These are phyloP conservation scores for Scedosporium dehoogii DNA, from an alignment of 2,329 filamentous ascomycete genomes.

Conservation along the genomic window DNA sequence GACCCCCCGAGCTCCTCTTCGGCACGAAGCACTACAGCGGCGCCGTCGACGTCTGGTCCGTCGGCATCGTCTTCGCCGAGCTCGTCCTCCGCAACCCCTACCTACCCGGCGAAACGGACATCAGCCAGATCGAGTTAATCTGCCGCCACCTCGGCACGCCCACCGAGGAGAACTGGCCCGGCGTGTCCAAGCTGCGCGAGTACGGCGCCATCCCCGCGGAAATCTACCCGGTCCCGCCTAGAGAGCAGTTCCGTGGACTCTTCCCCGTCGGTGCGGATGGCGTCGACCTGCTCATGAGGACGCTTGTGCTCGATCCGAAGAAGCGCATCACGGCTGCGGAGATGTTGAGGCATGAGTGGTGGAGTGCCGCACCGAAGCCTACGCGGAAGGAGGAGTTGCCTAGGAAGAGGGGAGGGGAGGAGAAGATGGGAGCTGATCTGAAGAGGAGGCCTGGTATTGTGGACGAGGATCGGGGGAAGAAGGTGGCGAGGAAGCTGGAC, in stretches of 20 bases:
- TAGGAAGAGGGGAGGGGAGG: conserved; percentile 59
- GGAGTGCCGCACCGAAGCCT: conserved; percentile 72
- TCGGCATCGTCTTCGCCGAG: conserved; percentile 88
- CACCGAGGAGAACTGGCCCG: conserved; percentile 91
- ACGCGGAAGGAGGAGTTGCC: conserved; percentile 76
- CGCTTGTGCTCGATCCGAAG: conserved; percentile 77
- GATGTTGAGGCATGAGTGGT: conserved; percentile 77
- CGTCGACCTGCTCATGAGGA: conserved; percentile 79
- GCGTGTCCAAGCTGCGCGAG: conserved; percentile 68
- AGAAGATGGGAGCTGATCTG: conserved; percentile 73
- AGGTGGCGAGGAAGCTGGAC: conserved; percentile 74
- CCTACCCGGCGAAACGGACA: conserved; percentile 72
- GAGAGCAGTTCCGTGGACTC: conserved; percentile 62
- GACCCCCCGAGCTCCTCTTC: conserved; percentile 87
- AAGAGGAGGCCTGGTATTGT: conserved; percentile 49
- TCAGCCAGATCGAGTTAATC: conserved; percentile 79
- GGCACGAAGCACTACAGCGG: conserved; percentile 83
- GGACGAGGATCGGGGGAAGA: conserved; percentile 46
- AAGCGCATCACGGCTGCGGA: conserved; percentile 69
- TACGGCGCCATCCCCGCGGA: conserved; percentile 61
- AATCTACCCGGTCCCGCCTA: conserved; percentile 49
- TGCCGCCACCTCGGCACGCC: conserved; percentile 81
- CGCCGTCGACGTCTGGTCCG: conserved; percentile 88
- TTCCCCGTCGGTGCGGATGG: conserved; percentile 78
- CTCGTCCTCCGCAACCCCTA: conserved; percentile 75